Evolutionary conservation across 169 alveolate species (phyloP).

Genomic region (Cryptosporidium sp.): DNA sequence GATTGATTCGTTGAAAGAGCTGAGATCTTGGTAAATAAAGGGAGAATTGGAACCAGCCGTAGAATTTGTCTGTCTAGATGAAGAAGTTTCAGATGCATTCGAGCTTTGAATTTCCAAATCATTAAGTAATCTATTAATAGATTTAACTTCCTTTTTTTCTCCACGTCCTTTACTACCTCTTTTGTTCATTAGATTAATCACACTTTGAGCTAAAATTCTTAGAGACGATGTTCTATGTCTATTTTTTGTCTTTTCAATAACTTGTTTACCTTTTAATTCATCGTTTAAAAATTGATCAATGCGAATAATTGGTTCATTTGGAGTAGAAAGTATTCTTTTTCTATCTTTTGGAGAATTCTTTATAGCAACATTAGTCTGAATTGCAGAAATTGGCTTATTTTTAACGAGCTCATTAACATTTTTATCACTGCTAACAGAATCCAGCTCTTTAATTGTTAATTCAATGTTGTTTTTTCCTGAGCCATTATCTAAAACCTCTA

Average conservation of each 20-base stretch:
- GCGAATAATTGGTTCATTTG: conserved; percentile 12
- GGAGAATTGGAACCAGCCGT: neutral
- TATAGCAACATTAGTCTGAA: neutral
- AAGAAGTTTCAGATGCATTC: neutral
- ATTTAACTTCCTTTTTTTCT: conserved; percentile 10
- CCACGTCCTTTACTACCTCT: conserved; percentile 60
- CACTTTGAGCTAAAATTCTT: conserved; percentile 38
- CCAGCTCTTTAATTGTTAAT: neutral
- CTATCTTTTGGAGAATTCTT: neutral
- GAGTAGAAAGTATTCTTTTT: conserved; percentile 26
- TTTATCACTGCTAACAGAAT: neutral
- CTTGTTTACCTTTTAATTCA: neutral
- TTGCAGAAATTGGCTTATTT: neutral
- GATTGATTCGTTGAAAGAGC: neutral
- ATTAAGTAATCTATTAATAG: neutral
- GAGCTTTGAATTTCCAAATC: neutral
- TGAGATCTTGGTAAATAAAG: neutral
- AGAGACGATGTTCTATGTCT: conserved; percentile 36
- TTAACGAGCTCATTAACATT: neutral
- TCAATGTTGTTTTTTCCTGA: neutral
- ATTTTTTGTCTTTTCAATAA: neutral
- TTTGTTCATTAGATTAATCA: conserved; percentile 53
- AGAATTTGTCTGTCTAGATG: neutral
- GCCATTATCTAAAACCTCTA: neutral
- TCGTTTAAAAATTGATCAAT: neutral